Evolutionary conservation across 768 basidiomycete genomes (phyloP), one percentile per base, ranked within the genome.

Genomic region (Strobilomyces confusus): DNA sequence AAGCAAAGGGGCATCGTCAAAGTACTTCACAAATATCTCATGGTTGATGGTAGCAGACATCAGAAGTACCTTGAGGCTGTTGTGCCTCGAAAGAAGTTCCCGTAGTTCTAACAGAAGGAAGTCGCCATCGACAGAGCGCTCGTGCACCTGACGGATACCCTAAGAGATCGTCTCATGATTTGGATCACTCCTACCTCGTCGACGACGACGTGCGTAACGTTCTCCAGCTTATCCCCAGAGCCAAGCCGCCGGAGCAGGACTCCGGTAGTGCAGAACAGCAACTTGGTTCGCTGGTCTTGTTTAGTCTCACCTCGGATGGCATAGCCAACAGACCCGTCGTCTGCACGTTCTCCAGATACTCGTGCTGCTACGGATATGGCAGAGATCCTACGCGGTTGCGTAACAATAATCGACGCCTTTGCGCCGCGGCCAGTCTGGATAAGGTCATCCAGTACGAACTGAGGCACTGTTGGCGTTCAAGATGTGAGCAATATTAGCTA

Each of bases 21-120:
- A 97, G 67, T 98, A 98, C 51, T 80, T 77, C 44, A 85, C 74
- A 60, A 93, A 94, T n/a, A 77, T 81, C 57, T 89, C 78, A 55
- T 93, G 90, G 62, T 97, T 95, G 69, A 95, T 95, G 0, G 95
- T 98, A 5, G 95, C 95, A 30, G 89, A 92, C 93, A 97, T 97
- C 43, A 95, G 77, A 20, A 95, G 72, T 20, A 98, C 77, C 66
- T 89, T 94, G 60, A 97, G 77, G 2, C 68, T 78, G 20, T 75
- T 70, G 61, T 92, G 85, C 19, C 66, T 75, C 55, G 73, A 73
- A 42, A 95, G 68, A 14, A 97, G 72, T 60, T 92, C 87, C 54
- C 85, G 83, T 23, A 97, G 74, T 64, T 95, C 86, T 6, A 95
- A 79, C 2, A 98, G 77, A 41, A 98, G 73, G 60, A 98, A 86